Conservation (phyloP, 2,329 filamentous ascomycete species). For the Colletotrichum camelliae region DNA sequence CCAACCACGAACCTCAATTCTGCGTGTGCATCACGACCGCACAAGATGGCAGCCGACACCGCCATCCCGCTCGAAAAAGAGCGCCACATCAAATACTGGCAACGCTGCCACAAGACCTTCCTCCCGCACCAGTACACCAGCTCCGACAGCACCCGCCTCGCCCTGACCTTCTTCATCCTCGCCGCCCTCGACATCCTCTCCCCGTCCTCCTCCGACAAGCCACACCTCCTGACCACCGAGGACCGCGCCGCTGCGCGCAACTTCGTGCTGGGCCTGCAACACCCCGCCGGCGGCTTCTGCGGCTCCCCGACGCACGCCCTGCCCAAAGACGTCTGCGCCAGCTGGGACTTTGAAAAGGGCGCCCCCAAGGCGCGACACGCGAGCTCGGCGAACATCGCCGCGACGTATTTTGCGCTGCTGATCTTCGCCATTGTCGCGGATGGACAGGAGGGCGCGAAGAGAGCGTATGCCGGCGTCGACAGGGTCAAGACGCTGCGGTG, state of each 20-base stretch:
- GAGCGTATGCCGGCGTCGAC: conserved; percentile 68
- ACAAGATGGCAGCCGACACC: conserved; percentile 24
- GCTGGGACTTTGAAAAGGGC: conserved; percentile 22
- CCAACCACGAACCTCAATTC: not conserved
- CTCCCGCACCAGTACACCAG: conserved; percentile 85
- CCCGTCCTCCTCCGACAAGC: conserved; percentile 38
- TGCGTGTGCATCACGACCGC: not conserved
- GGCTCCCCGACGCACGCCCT: conserved; percentile 75
- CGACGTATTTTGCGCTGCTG: conserved; percentile 87
- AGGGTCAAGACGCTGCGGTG: conserved; percentile 73
- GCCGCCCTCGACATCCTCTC: conserved; percentile 84
- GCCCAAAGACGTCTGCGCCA: conserved; percentile 33
- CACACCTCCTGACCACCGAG: conserved; percentile 47
- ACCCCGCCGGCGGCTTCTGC: conserved; percentile 86
- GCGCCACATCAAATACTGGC: conserved; percentile 89
- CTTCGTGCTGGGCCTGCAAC: conserved; percentile 89
- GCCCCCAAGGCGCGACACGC: conserved; percentile 27
- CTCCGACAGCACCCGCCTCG: conserved; percentile 90
- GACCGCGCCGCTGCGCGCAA: conserved; percentile 56
- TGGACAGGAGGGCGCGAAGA: conserved; percentile 37
- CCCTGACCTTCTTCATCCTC: conserved; percentile 87
- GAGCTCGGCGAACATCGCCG: conserved; percentile 75
- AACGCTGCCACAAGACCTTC: conserved; percentile 81
- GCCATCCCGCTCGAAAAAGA: conserved; percentile 57
- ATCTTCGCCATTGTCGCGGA: conserved; percentile 63